These are phyloP conservation scores for Tetradesmus obliquus DNA, from an alignment of 139 green algal genomes.

Conservation along the genomic window DNA sequence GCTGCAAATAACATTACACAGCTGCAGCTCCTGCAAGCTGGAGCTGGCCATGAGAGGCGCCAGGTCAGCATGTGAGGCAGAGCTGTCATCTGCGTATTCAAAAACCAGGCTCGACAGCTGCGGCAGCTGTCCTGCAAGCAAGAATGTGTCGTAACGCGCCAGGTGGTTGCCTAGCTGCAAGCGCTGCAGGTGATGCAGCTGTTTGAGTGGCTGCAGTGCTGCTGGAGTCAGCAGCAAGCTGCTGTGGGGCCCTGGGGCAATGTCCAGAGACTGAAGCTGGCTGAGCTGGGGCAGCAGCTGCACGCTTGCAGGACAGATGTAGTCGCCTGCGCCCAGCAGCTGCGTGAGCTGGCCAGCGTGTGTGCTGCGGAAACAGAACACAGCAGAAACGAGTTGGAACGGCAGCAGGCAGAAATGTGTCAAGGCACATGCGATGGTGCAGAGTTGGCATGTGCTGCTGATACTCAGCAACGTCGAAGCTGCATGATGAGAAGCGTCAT, in stretches of 20 bases:
- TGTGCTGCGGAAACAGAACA: neutral
- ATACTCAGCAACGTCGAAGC: neutral
- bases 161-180: conserved; percentile 39
- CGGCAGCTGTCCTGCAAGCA: conserved; percentile 17
- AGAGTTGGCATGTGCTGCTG: neutral
- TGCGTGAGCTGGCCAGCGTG: neutral
- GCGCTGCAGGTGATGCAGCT: neutral
- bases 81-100: neutral
- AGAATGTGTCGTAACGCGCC: neutral
- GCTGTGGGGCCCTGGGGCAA: neutral
- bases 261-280: conserved; percentile 1
- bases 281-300: neutral
- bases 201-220: neutral
- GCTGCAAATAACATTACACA: neutral
- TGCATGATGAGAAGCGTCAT: no score
- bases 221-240: neutral
- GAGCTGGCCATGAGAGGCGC: neutral
- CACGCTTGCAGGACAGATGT: neutral
- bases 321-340: conserved; percentile 29
- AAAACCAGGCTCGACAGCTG: neutral
- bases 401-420: neutral
- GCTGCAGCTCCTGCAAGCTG: conserved; percentile 1
- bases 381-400: neutral
- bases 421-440: neutral
- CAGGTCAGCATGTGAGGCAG: neutral